Evolutionary conservation across 129 eudicot species (phyloP).

Genomic region (Saposhnikovia divaricata): DNA sequence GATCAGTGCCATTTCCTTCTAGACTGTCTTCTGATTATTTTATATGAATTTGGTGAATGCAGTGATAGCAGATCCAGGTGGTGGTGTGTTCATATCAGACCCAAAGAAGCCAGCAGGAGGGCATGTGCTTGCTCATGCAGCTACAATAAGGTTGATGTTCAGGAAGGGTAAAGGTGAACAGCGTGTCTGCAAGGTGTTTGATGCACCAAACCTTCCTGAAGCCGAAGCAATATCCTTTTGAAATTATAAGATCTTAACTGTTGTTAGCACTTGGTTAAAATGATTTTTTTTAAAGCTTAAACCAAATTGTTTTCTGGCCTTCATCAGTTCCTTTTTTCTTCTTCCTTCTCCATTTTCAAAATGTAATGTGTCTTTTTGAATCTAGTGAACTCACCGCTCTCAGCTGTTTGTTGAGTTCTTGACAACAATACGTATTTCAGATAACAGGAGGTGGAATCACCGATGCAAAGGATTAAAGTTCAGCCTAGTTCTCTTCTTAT

Average conservation of each 20-base stretch:
- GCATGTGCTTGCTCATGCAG: constrained; percentile 98
- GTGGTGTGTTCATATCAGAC: constrained; percentile 84
- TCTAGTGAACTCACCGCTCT: background rate
- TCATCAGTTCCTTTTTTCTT: background rate
- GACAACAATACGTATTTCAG: constrained; percentile 63
- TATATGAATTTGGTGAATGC: constrained; percentile 23
- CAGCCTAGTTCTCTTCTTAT: background rate
- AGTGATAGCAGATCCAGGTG: constrained; percentile 94
- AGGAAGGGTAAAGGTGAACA: constrained; percentile 99
- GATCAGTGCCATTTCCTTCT: background rate
- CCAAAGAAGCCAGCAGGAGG: constrained; percentile 99
- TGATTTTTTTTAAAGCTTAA: background rate
- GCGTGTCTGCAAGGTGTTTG: constrained; percentile 97
- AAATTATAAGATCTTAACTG: background rate
- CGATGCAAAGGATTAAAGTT: constrained; percentile 80
- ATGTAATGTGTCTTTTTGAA: background rate
- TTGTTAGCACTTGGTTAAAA: background rate
- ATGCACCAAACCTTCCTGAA: constrained; percentile 98
- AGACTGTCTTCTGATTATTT: background rate
- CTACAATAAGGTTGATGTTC: constrained; percentile 95
- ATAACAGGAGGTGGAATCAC: constrained; percentile 97
- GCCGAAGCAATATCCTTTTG: constrained; percentile 96
- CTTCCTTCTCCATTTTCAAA: background rate
- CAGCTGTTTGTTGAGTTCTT: constrained; percentile 11
- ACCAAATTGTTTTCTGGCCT: background rate